Base-by-base conservation (phyloP, 257 asterid genomes). In the Solanum stenotomum region DNA sequence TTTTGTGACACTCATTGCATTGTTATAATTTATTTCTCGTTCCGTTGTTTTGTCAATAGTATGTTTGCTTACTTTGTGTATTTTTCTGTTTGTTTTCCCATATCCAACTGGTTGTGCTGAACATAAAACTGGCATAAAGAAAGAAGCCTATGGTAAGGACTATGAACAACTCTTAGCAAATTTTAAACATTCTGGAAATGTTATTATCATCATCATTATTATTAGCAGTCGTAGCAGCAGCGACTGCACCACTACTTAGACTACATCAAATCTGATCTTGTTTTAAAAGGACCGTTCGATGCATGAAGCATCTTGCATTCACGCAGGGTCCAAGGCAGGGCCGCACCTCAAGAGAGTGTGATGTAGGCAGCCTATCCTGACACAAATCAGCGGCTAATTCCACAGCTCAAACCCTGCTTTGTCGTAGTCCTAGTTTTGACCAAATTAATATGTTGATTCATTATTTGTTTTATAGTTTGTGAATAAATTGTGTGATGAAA, bases 81-180 rank as follows among this genome's bases (percentile, higher is more conserved):
- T 88, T 65, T 90, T 63, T 75, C 86, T 46, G 84, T 78, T 70
- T 90, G 89, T 88, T 81, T 56, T 83, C 88, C 88, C 37, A 70
- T 86, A 52, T 91, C 90, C 85, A 84, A 87, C 90, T 89, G 91
- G 72, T 90, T 84, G 85, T 91, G 90, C 91, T 92, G 95, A 86
- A 86, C 92, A 63, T 89, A 88, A 88, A 90, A 85, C 92, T 10
- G 91, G 89, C 86, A 20, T 93, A 94, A 95, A 97, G 99, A 95
- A 96, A 97, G 99, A 97, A 94, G 88, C 87, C 78, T 96, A 97
- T 88, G 99, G 99, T 97, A 93, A 91, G 98, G 91, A 37, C 83
- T 84, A 85, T 77, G 52, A 33, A 25, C 85, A 68, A 46, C 68
- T 20, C 44, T 72, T 70, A 3, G 78, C n/a, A 71, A 31, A 71